phyloP scores from a whole-genome alignment of 768 basidiomycete genomes.

The Nevesoporus exiguus region DNA sequence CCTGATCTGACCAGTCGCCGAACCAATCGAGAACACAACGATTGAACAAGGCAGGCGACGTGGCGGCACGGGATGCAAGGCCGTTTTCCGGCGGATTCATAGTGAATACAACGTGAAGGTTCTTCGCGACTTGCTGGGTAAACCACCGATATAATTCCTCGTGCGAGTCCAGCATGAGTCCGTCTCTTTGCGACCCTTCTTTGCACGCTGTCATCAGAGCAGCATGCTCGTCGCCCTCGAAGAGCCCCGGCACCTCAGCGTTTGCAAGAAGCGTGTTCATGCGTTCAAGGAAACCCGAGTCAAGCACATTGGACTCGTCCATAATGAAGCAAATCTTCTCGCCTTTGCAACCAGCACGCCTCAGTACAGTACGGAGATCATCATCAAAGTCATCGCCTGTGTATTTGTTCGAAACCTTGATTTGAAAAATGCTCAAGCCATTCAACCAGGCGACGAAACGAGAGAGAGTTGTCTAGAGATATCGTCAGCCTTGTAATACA shows the following conservation, averaged over 20 bases:
- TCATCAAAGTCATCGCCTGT: constrained; percentile 99
- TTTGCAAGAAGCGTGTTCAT: constrained; percentile 99
- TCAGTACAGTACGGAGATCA: constrained; percentile 90
- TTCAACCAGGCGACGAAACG: constrained; percentile 99
- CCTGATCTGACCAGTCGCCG: constrained; percentile 98
- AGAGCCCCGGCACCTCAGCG: constrained; percentile 99
- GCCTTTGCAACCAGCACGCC: constrained; percentile 94
- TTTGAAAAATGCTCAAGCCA: constrained; percentile 97
- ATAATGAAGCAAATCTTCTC: constrained; percentile 99
- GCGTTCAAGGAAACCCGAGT: constrained; percentile 98
- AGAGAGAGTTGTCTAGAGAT: constrained; percentile 83
- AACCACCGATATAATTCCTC: constrained; percentile 99
- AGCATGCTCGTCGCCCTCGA: constrained; percentile 98
- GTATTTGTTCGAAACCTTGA: constrained; percentile 99
- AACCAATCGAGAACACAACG: constrained; percentile 99
- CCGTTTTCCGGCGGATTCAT: constrained; percentile 99
- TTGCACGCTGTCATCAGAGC: constrained; percentile 99
- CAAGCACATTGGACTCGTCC: constrained; percentile 99
- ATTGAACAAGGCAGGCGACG: constrained; percentile 97
- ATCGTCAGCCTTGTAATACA: constrained; percentile 14
- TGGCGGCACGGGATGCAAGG: constrained; percentile 91
- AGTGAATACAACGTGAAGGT: constrained; percentile 97
- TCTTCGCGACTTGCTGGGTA: constrained; percentile 96
- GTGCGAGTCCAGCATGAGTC: constrained; percentile 95
- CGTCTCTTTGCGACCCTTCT: constrained; percentile 98